phyloP scores from a whole-genome alignment of 495 filamentous ascomycete genomes.

The Haplographium delicatum region DNA sequence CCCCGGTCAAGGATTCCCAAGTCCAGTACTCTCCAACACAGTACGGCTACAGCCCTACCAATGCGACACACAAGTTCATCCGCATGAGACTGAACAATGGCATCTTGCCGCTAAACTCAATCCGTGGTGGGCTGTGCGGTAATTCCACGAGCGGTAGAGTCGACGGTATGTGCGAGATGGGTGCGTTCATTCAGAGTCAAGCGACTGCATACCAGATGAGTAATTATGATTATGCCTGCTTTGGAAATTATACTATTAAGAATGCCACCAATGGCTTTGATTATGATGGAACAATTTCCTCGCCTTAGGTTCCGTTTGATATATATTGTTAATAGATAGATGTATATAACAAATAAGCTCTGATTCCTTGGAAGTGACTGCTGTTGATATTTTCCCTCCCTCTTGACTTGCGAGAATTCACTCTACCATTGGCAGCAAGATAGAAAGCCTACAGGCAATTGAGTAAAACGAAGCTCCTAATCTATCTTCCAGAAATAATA shows the following conservation, averaged over 20 bases:
- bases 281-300: slow-evolving; percentile 33
- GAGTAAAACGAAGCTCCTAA: too few relatives aligned
- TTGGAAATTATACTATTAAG: slow-evolving; percentile 33
- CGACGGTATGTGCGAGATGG: slow-evolving; percentile 34
- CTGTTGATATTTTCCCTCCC: too few relatives aligned
- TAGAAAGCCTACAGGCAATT: too few relatives aligned
- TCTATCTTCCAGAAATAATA: too few relatives aligned
- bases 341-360: too few relatives aligned
- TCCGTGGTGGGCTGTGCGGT: slow-evolving; percentile 30
- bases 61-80: slow-evolving; percentile 35
- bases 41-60: slow-evolving; percentile 32
- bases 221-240: slow-evolving; percentile 36
- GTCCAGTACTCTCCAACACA: slow-evolving; percentile 30
- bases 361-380: too few relatives aligned
- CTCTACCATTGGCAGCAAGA: too few relatives aligned
- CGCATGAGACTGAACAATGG: slow-evolving; percentile 38
- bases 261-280: slow-evolving; percentile 30
- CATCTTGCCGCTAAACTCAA: slow-evolving; percentile 34
- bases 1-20: slow-evolving; percentile 20
- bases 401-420: too few relatives aligned
- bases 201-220: slow-evolving; percentile 21
- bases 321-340: neutral
- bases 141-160: slow-evolving; percentile 19
- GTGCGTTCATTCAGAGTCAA: slow-evolving; percentile 30
- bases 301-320: neutral